Conservation (phyloP, 495 filamentous ascomycete species). For the Daldinia concentrica region DNA sequence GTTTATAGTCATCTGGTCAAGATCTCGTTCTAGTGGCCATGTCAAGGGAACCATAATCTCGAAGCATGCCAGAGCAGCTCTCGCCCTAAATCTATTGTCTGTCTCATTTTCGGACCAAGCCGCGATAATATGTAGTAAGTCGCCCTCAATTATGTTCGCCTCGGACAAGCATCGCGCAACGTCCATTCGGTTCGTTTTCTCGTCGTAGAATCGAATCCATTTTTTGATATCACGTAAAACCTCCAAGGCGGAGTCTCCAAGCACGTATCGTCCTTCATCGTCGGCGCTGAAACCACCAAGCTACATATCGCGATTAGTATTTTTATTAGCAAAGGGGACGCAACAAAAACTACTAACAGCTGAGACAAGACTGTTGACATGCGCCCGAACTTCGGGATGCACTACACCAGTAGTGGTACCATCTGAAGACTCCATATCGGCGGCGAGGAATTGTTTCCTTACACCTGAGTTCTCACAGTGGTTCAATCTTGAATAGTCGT, state of each 20-base stretch:
- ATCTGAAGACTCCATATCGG: conserved; percentile 61
- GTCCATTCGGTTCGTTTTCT: conserved; percentile 92
- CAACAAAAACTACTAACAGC: conserved; percentile 69
- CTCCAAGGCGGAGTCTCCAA: conserved; percentile 92
- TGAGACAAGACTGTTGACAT: conserved; percentile 90
- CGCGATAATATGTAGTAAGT: conserved; percentile 89
- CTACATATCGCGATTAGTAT: conserved; percentile 55
- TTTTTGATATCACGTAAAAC: conserved; percentile 90
- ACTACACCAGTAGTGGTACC: conserved; percentile 65
- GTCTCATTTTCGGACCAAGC: conserved; percentile 77
- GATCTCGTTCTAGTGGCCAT: conserved; percentile 87
- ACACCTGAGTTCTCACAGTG: conserved; percentile 22
- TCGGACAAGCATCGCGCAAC: conserved; percentile 93
- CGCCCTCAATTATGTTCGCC: conserved; percentile 88
- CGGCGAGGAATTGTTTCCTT: conserved; percentile 37
- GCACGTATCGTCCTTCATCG: conserved; percentile 77
- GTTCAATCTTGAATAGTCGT: conserved; percentile 23
- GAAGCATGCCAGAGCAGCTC: conserved; percentile 78
- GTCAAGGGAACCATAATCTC: conserved; percentile 94
- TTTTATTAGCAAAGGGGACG: conserved; percentile 9
- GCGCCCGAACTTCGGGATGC: conserved; percentile 87
- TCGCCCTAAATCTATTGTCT: conserved; percentile 77
- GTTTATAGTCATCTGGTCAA: conserved; percentile 83
- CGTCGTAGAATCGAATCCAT: conserved; percentile 95
- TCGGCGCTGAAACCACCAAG: conserved; percentile 87